Base-by-base conservation (phyloP, 805 yeast species). In the Suhomyces vadensis region DNA sequence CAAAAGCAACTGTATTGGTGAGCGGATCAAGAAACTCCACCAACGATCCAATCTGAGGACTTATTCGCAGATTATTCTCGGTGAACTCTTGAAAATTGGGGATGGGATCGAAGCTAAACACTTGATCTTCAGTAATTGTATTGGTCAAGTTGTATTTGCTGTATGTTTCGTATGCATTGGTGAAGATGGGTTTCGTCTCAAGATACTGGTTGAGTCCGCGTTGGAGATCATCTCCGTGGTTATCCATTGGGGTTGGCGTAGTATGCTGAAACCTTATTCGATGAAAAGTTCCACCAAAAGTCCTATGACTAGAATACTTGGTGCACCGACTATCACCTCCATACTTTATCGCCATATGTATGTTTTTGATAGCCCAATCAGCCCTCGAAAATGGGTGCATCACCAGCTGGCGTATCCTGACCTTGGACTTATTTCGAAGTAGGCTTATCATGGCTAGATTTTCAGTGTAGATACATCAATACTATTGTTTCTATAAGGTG, bases 11-110 rank as follows among this genome's bases (percentile, higher is more conserved):
- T 1, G 37, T 31, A 11, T 45, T 50, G 6, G 49, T 50, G 5
- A 43, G 35, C 2, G 52, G 54, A 22, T 58, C 53, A 1, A 48
- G 35, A 44, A 63, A 64, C 46, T 73, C 77, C 6, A 75, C 65
- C 1, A 75, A 44, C 2, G 77, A 67, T 1, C 80, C 80, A 4
- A 47, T 45, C 1, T 38, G 43, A 0, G 69, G 67, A 6, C 54
- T 42, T 5, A 31, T 37, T 25, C 25, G 44, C 14, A 51, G 46
- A 41, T 54, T 61, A 10, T 44, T 37, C 3, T 47, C 46, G 2
- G 50, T 27, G 6, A 59, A 55, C 8, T 52, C 54, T n/a, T 33
- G 24, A 20, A 48, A 46, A 33, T 43, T 51, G 23, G 43, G 40
- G 10, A 24, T 26, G 3, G 52, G 47, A 4, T 11, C 29, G 25